Percentiles rank a stretch among this genome's conserved stretches.
Conservation (phyloP, 2,329 filamentous ascomycete species). For the Xylaria sp. region DNA sequence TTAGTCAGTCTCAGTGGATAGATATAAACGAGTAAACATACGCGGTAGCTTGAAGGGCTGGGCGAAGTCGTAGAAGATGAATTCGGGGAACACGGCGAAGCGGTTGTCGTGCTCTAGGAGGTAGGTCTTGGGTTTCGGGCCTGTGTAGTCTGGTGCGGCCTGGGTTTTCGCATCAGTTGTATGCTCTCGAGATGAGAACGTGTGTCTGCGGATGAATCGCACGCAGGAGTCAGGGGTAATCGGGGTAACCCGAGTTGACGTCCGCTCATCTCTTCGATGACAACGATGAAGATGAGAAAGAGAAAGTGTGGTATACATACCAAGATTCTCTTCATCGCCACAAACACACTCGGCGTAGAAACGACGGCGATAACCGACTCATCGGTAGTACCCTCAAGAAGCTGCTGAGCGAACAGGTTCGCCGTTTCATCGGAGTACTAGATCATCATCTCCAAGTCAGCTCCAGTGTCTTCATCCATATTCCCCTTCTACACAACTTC, state of each 20-base stretch:
- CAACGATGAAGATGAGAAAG: neutral
- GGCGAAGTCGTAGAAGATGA: slow-evolving; percentile 68
- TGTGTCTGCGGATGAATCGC: too few relatives aligned
- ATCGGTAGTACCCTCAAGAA: slow-evolving; percentile 56
- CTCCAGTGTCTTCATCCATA: neutral
- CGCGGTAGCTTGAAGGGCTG: slow-evolving; percentile 60
- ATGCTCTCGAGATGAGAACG: too few relatives aligned
- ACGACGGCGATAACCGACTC: slow-evolving; percentile 62
- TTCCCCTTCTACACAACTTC: too few relatives aligned
- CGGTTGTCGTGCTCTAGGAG: slow-evolving; percentile 71
- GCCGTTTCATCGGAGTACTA: slow-evolving; percentile 72
- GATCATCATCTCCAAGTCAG: neutral
- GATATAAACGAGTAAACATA: slow-evolving; percentile 26
- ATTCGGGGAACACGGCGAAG: slow-evolving; percentile 69
- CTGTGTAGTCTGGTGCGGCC: slow-evolving; percentile 16
- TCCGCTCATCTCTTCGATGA: neutral
- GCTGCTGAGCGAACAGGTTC: slow-evolving; percentile 53
- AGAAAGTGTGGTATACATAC: slow-evolving; percentile 36
- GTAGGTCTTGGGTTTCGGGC: slow-evolving; percentile 50
- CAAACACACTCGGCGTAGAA: slow-evolving; percentile 71
- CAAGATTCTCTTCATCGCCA: slow-evolving; percentile 66
- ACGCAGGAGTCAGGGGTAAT: too few relatives aligned
- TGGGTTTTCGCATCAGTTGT: slow-evolving; percentile 4
- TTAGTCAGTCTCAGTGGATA: neutral
- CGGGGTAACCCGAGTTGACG: too few relatives aligned